A percentile compares a stretch with the other conserved stretches of the same genome.
These are phyloP conservation scores for Sugiyamaella valdiviana DNA, from an alignment of 805 yeast species.

Conservation along the genomic window DNA sequence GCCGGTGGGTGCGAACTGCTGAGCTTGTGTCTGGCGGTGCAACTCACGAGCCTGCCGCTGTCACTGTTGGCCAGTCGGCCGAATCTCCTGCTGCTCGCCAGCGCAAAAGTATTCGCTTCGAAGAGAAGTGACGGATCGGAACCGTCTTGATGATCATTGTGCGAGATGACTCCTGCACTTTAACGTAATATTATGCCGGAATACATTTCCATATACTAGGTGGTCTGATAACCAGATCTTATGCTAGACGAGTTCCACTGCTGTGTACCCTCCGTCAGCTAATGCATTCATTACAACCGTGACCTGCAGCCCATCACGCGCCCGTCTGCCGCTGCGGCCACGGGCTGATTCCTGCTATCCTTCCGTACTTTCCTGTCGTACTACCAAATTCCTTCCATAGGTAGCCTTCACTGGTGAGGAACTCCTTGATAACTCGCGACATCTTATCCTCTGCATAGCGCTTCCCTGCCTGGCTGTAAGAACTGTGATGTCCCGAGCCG, in stretches of 20 bases:
- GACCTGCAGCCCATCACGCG: neutral
- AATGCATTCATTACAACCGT: neutral
- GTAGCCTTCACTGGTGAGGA: conserved; percentile 35
- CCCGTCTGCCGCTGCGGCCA: conserved; percentile 26
- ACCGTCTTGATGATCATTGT: too few relatives aligned
- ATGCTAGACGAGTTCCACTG: too few relatives aligned
- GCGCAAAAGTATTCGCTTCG: conserved; percentile 22
- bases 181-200: too few relatives aligned
- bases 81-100: conserved; percentile 7
- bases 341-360: conserved; percentile 39
- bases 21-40: conserved; percentile 17
- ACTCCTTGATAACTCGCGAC: conserved; percentile 28
- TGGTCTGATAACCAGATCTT: too few relatives aligned
- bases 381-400: conserved; percentile 34
- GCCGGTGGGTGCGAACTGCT: conserved; percentile 96
- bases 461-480: neutral
- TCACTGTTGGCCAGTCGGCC: conserved; percentile 2
- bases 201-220: too few relatives aligned
- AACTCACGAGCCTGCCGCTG: conserved; percentile 5
- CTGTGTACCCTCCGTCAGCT: too few relatives aligned
- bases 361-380: conserved; percentile 32
- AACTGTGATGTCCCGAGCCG: conserved; percentile 29
- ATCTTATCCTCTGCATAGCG: conserved; percentile 30
- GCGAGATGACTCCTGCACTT: too few relatives aligned
- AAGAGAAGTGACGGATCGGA: neutral